Evolutionary conservation across 1,139 yeast genomes (phyloP).

Genomic region (Candida sanyaensis): DNA sequence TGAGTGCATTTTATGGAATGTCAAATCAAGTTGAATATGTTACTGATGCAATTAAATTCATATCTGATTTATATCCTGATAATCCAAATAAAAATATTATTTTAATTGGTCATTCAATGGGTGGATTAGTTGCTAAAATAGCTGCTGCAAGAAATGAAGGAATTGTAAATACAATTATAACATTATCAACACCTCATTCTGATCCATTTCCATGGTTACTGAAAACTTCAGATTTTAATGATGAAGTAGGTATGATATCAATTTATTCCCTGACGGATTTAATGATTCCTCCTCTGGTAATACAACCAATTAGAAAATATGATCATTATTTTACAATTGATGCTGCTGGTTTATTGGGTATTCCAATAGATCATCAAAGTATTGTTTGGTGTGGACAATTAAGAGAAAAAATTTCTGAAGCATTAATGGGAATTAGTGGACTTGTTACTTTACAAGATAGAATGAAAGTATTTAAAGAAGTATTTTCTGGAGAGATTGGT

Average conservation of each 20-base stretch:
- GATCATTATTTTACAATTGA: conserved; percentile 76
- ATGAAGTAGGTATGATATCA: conserved; percentile 68
- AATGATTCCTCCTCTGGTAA: conserved; percentile 26
- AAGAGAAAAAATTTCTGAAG: conserved; percentile 60
- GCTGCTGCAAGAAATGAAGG: conserved; percentile 52
- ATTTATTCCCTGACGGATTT: conserved; percentile 88
- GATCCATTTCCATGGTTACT: conserved; percentile 77
- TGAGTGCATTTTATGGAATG: conserved; percentile 94
- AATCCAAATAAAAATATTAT: conserved; percentile 70
- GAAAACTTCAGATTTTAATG: conserved; percentile 1
- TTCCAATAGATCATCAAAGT: conserved; percentile 92
- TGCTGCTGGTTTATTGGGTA: conserved; percentile 84
- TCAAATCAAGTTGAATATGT: conserved; percentile 95
- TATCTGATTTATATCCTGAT: conserved; percentile 60
- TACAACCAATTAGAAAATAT: conserved; percentile 52
- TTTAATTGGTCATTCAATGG: conserved; percentile 93
- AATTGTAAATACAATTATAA: conserved; percentile 77
- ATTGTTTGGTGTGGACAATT: conserved; percentile 96
- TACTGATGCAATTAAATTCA: conserved; percentile 82
- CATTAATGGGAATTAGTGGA: conserved; percentile 64
- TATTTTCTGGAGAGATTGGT: conserved; percentile 23
- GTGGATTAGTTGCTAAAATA: conserved; percentile 82
- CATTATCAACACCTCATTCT: conserved; percentile 91
- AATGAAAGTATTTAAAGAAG: conserved; percentile 55
- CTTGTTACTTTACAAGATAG: conserved; percentile 46